A percentile compares a stretch with the other conserved stretches of the same genome.
Evolutionary conservation across 2,329 filamentous ascomycete species (phyloP).

Genomic region (Neobulgaria alba): DNA sequence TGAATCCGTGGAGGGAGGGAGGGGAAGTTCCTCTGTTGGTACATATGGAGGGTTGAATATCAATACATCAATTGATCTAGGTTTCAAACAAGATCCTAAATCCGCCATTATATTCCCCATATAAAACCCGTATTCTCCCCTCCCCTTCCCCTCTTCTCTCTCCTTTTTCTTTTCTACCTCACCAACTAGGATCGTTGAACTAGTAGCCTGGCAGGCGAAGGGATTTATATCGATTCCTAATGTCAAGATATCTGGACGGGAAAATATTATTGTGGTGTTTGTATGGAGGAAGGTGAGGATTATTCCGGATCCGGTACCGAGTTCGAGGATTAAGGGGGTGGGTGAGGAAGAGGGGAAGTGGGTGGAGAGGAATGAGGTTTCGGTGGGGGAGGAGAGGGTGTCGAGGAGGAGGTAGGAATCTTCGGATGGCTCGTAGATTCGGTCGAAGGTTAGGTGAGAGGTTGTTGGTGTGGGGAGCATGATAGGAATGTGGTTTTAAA

Average conservation of each 20-base stretch:
- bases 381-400: conserved; percentile 59
- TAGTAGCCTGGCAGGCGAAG: conserved; percentile 71
- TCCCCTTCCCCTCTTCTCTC: conserved; percentile 28
- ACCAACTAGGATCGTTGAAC: conserved; percentile 48
- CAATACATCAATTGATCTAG: conserved; percentile 64
- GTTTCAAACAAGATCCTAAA: conserved; percentile 52
- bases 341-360: conserved; percentile 35
- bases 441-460: conserved; percentile 78
- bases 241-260: conserved; percentile 58
- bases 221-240: conserved; percentile 78
- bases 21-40: conserved; percentile 68
- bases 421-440: conserved; percentile 90
- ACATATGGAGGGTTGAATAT: conserved; percentile 98
- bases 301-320: conserved; percentile 87
- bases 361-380: conserved; percentile 23
- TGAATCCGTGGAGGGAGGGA: conserved; percentile 30
- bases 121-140: conserved; percentile 37
- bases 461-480: conserved; percentile 96
- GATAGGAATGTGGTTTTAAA: background rate
- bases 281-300: conserved; percentile 83
- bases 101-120: conserved; percentile 64
- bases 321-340: conserved; percentile 59
- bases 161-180: conserved; percentile 33
- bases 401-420: conserved; percentile 93
- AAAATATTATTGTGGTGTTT: conserved; percentile 65